A percentile compares a stretch with the other conserved stretches of the same genome.
These are phyloP conservation scores for Mycosphaerella sp. DNA, from an alignment of 2,329 filamentous ascomycete species.

Conservation along the genomic window DNA sequence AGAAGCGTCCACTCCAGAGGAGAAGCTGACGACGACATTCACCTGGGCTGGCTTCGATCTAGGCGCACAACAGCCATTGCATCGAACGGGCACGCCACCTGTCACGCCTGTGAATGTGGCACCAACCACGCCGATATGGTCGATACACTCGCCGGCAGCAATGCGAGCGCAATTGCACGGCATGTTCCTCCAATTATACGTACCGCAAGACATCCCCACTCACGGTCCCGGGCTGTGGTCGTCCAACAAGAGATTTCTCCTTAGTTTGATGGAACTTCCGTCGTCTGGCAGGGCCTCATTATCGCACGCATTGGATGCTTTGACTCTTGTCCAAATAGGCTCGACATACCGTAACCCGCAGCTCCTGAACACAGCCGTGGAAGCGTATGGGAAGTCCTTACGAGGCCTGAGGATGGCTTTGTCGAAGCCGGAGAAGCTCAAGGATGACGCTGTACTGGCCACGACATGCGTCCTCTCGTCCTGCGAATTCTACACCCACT, in stretches of 20 bases:
- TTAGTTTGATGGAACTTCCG: constrained; percentile 10
- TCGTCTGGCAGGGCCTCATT: constrained; percentile 15
- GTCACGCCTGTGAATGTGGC: background rate
- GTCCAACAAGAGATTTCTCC: constrained; percentile 17
- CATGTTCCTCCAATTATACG: constrained; percentile 23
- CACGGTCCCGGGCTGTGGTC: constrained; percentile 2
- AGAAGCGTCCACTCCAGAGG: background rate
- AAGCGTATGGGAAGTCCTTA: constrained; percentile 23
- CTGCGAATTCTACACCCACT: constrained; percentile 28
- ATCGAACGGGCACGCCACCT: background rate
- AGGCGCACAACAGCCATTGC: background rate
- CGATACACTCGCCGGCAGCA: constrained; percentile 5
- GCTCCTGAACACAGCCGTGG: constrained; percentile 21
- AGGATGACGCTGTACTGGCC: constrained; percentile 25
- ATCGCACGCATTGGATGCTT: constrained; percentile 23
- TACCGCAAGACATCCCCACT: constrained; percentile 16
- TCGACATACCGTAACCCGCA: constrained; percentile 19
- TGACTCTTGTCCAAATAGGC: constrained; percentile 26
- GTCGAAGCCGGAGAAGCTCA: constrained; percentile 14
- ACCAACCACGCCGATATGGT: background rate
- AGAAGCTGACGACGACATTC: constrained; percentile 6
- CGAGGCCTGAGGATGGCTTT: constrained; percentile 12
- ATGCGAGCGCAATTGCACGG: constrained; percentile 14
- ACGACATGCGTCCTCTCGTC: constrained; percentile 22
- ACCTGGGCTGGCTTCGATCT: background rate